A percentile compares a stretch with the other conserved stretches of the same genome.
These are phyloP conservation scores for Colletotrichum orchidophilum DNA, from an alignment of 2,329 filamentous ascomycete genomes.

Conservation along the genomic window DNA sequence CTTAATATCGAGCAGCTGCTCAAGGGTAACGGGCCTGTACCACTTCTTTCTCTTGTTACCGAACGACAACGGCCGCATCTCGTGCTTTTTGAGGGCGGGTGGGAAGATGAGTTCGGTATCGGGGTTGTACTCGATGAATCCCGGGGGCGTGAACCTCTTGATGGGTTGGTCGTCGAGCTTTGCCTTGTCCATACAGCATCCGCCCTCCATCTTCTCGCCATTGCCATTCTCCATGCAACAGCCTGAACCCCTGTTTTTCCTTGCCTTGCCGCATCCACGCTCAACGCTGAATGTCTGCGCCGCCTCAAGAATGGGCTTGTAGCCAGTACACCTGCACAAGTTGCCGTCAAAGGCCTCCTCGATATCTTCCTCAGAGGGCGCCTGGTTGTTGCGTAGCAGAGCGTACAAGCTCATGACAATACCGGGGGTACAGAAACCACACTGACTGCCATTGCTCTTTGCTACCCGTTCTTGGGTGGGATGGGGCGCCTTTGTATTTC, in stretches of 20 bases:
- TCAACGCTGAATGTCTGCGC: constrained; percentile 84
- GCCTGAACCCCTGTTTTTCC: constrained; percentile 59
- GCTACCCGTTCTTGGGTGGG: constrained; percentile 92
- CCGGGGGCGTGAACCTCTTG: constrained; percentile 82
- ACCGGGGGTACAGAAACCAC: constrained; percentile 92
- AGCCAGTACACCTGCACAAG: constrained; percentile 93
- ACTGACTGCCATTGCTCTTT: constrained; percentile 91
- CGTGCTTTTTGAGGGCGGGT: constrained; percentile 82
- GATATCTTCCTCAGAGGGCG: constrained; percentile 81
- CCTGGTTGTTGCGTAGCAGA: constrained; percentile 83
- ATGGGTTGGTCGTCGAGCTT: constrained; percentile 61
- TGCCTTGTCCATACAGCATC: constrained; percentile 75
- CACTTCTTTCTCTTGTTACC: constrained; percentile 95
- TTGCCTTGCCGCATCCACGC: constrained; percentile 59
- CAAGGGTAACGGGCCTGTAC: constrained; percentile 87
- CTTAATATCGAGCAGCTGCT: constrained; percentile 94
- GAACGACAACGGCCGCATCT: constrained; percentile 83
- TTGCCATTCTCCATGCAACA: constrained; percentile 77
- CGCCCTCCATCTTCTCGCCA: constrained; percentile 48
- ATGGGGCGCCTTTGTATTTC: constrained; percentile 86
- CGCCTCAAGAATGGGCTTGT: constrained; percentile 91
- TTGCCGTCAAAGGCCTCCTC: constrained; percentile 99
- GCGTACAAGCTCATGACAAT: constrained; percentile 99
- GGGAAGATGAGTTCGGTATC: constrained; percentile 97
- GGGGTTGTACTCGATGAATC: constrained; percentile 93